Evolutionary conservation across 179 eudicot genomes (phyloP).

Genomic region (Heliamphora pulchella): DNA sequence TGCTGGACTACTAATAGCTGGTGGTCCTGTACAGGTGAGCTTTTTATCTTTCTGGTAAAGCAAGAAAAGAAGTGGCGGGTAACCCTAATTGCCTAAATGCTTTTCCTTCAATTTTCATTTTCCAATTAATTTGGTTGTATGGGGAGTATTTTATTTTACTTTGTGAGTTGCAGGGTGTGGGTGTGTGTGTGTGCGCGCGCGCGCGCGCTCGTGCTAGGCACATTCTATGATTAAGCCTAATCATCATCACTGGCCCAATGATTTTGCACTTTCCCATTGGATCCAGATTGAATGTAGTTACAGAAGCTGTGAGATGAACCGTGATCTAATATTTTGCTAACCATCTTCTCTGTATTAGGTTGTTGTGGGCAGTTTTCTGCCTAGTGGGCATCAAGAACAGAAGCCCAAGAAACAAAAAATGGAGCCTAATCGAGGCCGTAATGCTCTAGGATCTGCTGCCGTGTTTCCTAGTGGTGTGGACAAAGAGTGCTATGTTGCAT

Average conservation of each 20-base stretch:
- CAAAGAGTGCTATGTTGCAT: not conserved
- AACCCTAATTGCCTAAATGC: not conserved
- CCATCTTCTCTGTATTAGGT: not conserved
- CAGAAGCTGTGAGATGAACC: not conserved
- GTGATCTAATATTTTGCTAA: not conserved
- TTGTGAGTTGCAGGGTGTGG: too few species aligned
- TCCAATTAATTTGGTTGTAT: not conserved
- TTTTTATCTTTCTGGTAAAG: not conserved
- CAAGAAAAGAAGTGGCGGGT: not conserved
- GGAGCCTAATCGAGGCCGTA: not conserved
- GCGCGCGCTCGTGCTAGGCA: too few species aligned
- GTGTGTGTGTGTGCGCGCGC: too few species aligned
- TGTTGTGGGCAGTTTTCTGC: constrained; percentile 1
- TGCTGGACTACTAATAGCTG: not conserved
- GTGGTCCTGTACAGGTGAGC: constrained; percentile 6
- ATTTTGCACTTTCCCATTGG: not conserved
- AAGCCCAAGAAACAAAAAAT: not conserved
- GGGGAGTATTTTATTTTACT: not conserved
- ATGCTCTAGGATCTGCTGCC: not conserved
- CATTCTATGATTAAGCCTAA: too few species aligned
- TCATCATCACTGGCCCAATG: too few species aligned
- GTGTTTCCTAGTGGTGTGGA: not conserved
- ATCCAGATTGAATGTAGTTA: not conserved
- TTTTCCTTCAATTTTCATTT: too few species aligned
- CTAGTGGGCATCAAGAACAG: not conserved